Percentiles rank a stretch among this genome's conserved stretches.
Conservation (phyloP, 768 basidiomycete genomes). For the Boletus rubroflammeus region DNA sequence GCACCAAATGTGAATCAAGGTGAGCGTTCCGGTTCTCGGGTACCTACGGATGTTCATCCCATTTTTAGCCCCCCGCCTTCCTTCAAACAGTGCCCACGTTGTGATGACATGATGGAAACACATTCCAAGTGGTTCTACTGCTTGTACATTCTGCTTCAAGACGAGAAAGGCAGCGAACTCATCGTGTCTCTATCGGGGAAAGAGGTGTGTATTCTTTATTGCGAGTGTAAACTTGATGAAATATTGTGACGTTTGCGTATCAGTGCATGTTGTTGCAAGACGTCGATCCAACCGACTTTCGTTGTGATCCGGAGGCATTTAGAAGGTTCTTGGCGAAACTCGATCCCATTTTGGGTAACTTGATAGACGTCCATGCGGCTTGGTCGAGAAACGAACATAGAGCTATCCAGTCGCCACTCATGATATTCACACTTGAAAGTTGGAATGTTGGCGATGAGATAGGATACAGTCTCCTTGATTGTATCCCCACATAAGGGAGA, state of each 20-base stretch:
- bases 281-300: conserved; percentile 42
- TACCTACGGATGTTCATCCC: background rate
- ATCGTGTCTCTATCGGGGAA: conserved; percentile 48
- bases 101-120: conserved; percentile 51
- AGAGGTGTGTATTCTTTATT: conserved; percentile 31
- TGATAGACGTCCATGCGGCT: conserved; percentile 39
- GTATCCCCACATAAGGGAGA: background rate
- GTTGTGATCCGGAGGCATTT: conserved; percentile 37
- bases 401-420: conserved; percentile 22
- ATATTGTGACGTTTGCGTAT: background rate
- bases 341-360: conserved; percentile 44
- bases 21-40: conserved; percentile 26
- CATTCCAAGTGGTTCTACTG: conserved; percentile 47
- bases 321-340: conserved; percentile 40
- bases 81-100: conserved; percentile 46
- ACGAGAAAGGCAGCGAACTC: conserved; percentile 42
- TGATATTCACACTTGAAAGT: conserved; percentile 30
- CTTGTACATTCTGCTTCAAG: conserved; percentile 50
- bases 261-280: conserved; percentile 46
- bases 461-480: conserved; percentile 26
- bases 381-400: conserved; percentile 21
- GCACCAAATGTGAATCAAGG: conserved; percentile 51
- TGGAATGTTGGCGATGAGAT: conserved; percentile 22
- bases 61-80: conserved; percentile 41
- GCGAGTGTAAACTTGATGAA: background rate